Conservation (phyloP, 768 basidiomycete species). For the Sarcodon sp. region DNA sequence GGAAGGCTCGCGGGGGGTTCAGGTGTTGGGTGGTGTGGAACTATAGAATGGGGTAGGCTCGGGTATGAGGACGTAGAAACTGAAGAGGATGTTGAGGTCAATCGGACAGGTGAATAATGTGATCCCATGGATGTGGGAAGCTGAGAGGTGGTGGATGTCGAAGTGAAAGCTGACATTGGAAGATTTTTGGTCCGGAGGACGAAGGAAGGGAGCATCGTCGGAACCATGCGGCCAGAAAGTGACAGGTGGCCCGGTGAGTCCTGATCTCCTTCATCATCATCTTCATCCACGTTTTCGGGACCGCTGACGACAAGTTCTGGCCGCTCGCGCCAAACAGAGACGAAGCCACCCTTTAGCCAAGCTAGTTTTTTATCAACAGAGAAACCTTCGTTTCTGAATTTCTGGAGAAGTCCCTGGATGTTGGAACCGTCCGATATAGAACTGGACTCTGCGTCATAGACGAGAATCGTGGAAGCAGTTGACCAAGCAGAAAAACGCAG, state of each 20-base stretch:
- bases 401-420: conserved; percentile 60
- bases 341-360: conserved; percentile 80
- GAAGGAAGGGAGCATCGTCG: conserved; percentile 8
- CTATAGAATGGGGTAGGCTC: not conserved
- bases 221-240: not conserved
- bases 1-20: conserved; percentile 13
- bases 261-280: conserved; percentile 27
- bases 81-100: too few relatives aligned
- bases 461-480: conserved; percentile 49
- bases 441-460: conserved; percentile 75
- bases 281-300: conserved; percentile 34
- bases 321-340: conserved; percentile 45
- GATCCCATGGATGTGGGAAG: conserved; percentile 3
- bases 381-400: conserved; percentile 53
- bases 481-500: conserved; percentile 48
- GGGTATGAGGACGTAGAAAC: too few relatives aligned
- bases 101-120: too few relatives aligned
- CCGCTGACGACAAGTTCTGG: conserved; percentile 33
- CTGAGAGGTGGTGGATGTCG: conserved; percentile 25
- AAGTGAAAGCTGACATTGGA: conserved; percentile 51
- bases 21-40: not conserved
- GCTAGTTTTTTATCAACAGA: conserved; percentile 39
- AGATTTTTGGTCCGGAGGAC: conserved; percentile 46
- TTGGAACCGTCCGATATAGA: conserved; percentile 51
- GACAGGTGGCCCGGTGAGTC: conserved; percentile 1